Base-by-base conservation (phyloP, 306 rosid species). In the Arachis stenosperma region DNA sequence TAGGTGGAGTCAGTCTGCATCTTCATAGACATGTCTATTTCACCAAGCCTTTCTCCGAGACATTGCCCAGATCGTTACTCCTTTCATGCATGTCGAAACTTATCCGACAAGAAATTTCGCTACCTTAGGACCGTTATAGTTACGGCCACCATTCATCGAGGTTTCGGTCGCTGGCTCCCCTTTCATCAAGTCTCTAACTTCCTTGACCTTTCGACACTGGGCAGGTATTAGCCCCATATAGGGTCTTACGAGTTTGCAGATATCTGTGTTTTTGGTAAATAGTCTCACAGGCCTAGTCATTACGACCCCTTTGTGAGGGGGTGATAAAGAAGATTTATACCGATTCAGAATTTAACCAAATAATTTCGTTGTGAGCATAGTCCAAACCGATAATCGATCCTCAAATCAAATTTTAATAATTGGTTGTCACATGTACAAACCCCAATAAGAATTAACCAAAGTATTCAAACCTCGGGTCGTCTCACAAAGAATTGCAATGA, bases 171-270 rank as follows among this genome's bases (percentile, higher is more conserved):
- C 37, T 8, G 8, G 30, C 48, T 61, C 67, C 48, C 6, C 17
- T 61, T 2, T 61, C 48, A 61, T 13, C 48, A 62, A 33, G 33
- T 62, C 50, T 39, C 33, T 13, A 62, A 62, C 67, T 62, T 62
- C 30, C 33, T 62, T 62, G 67, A 62, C 67, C 50, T 62, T 62
- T 50, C 9, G 5, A 2, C 50, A 62, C 50, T 62, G 0, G 65
- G 65, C 17, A 60, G 43, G 43, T 8, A 3, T 11, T 4, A 56
- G 39, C 12, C 36, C 39, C 36, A 56, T 54, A 54, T 59, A 52
- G n/a, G 7, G 57, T 52, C 22, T 52, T 52, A 52, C 4, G 57
- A 52, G 27, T 52, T 52, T 53, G 59, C 30, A 3, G 30, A 53
- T 30, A 53, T 9, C 9, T 53, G 29, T 53, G 59, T 53, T 15